Percentiles rank a stretch among this genome's conserved stretches.
phyloP scores from a whole-genome alignment of 495 filamentous ascomycete genomes.

The Aspergillus saccharolyticus region DNA sequence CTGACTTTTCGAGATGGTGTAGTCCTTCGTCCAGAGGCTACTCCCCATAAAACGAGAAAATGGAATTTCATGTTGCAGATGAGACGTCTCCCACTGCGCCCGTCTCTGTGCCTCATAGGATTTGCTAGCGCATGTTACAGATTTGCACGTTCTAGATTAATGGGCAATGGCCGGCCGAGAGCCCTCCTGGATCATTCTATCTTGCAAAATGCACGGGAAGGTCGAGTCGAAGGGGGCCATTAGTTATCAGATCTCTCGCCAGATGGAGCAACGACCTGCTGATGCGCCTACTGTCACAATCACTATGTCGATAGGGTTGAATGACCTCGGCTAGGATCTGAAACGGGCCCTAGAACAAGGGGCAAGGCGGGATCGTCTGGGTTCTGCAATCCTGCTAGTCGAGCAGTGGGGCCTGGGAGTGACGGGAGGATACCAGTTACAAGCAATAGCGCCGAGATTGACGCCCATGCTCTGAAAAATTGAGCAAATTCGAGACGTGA shows the following conservation, averaged over 20 bases:
- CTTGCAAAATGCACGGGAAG: background rate
- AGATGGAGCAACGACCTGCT: background rate
- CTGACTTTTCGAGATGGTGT: background rate
- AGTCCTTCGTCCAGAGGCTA: background rate
- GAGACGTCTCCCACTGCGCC: background rate
- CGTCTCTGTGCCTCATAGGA: background rate
- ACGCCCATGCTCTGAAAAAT: background rate
- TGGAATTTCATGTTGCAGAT: background rate
- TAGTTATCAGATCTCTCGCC: background rate
- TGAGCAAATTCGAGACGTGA: background rate
- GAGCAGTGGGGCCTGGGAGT: background rate
- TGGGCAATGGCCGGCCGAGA: background rate
- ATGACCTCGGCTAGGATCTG: background rate
- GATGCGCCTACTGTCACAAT: background rate
- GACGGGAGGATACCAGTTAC: background rate
- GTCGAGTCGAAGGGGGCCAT: background rate
- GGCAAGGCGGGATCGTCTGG: background rate
- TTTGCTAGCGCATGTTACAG: background rate
- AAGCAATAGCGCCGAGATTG: background rate
- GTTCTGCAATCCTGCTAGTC: background rate
- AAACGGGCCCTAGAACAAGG: conserved; percentile 1
- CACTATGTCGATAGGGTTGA: background rate
- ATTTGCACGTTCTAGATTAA: background rate
- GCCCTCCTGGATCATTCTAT: background rate
- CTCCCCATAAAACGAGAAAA: background rate